Evolutionary conservation across 441 rosid genomes (phyloP).

Genomic region (Macaranga tanarius): DNA sequence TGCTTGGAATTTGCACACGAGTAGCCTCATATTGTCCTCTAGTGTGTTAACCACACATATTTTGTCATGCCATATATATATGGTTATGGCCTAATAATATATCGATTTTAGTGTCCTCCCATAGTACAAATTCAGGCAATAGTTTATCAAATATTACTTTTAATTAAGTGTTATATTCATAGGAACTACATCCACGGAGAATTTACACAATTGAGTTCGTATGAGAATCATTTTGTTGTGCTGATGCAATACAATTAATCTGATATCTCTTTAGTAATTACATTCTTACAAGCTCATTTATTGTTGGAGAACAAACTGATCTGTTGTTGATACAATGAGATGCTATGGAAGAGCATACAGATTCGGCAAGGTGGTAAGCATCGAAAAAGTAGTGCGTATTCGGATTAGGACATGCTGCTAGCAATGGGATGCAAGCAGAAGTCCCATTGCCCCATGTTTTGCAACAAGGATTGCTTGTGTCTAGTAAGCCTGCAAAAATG

Average conservation of each 20-base stretch:
- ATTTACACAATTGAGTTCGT: background rate
- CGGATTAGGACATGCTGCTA: conserved; percentile 28
- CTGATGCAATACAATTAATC: background rate
- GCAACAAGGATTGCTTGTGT: conserved; percentile 48
- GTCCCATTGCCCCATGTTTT: conserved; percentile 47
- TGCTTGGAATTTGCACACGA: too few relatives aligned
- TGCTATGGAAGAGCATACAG: conserved; percentile 31
- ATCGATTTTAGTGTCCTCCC: too few relatives aligned
- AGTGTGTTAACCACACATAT: too few relatives aligned
- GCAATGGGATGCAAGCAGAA: conserved; percentile 40
- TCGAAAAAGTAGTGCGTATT: conserved; percentile 44
- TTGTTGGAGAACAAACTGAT: conserved; percentile 33
- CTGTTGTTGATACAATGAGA: conserved; percentile 27
- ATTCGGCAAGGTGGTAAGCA: conserved; percentile 44
- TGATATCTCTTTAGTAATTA: conserved; percentile 1
- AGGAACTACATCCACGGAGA: background rate
- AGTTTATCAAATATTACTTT: too few relatives aligned
- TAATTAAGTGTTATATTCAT: background rate
- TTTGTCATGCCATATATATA: too few relatives aligned
- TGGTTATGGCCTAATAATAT: too few relatives aligned
- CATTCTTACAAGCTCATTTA: conserved; percentile 25
- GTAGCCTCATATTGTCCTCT: too few relatives aligned
- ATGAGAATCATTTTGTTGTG: background rate
- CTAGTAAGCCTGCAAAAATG: conserved; percentile 26
- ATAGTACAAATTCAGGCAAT: too few relatives aligned